Base-by-base conservation (phyloP, 768 basidiomycete genomes). In the Phaffia tasmanica region DNA sequence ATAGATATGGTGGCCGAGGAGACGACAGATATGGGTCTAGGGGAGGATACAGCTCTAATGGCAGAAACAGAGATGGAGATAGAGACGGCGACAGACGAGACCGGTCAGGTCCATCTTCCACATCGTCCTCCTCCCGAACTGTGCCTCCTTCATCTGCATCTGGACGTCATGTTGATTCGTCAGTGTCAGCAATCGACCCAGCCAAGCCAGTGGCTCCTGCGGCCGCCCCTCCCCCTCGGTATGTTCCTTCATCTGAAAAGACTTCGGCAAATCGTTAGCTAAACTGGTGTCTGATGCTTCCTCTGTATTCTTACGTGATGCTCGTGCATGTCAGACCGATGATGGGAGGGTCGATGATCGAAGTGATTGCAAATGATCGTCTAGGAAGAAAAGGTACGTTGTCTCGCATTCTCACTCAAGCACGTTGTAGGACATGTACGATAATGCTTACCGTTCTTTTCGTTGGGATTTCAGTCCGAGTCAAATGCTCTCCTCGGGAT, bases 311-410 rank as follows among this genome's bases (percentile, higher is more conserved):
- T 65, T 68, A 46, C 64, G 70, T 16, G 63, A 68, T 27, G 62
- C 71, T 58, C 66, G 65, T 30, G 47, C 70, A 50, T 65, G 62
- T 58, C 55, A 66, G 2, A 8, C 58, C 35, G 62, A 70, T 32
- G 70, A 71, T 53, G 65, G 63, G 57, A 11, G 58, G 59, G 14
- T 70, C 71, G 18, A 56, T 71, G 66, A 70, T 75, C 30, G 72
- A 95, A 85, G 83, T 95, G 70, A 94, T 94, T 73, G 92, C 91
- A 9, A 97, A 97, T 79, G 90, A 94, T 80, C 88, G 92, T 75
- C 81, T 93, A 57, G 92, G 93, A 64, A 84, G 88, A 69, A 94
- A 93, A 86, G 90, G 92, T 89, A 23, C 56, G 79, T 70, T 18
- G 19, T 19, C 9, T 32, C 7, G 9, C 23, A 0, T 50, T 50